Evolutionary conservation across 140 eudicot species (phyloP), one percentile per base, ranked within the genome.

Genomic region (Senecio squalidus): DNA sequence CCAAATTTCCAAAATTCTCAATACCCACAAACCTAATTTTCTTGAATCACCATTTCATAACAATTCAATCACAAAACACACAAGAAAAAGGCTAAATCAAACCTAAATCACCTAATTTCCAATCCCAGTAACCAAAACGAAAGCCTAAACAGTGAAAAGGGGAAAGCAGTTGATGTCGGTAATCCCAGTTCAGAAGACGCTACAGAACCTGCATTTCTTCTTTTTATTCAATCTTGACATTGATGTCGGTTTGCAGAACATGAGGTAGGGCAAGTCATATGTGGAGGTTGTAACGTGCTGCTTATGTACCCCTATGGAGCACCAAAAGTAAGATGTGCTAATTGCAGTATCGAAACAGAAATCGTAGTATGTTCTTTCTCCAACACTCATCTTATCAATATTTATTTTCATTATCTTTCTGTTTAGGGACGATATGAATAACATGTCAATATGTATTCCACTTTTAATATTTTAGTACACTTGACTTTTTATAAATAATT

Each of bases 241-340:
- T 41, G n/a, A 33, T 28, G 7, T 9, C 4, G 0, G 70, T 67
- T 24, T 36, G 78, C 84, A 92, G 98, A 81, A 55, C 82, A 87
- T 25, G 83, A 92, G 76, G 89, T 92, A 29, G 96, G 98, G 36
- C 95, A 87, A 78, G 89, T 92, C 26, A 72, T 75, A 45, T 92
- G 98, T 52, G 96, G 82, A 60, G 76, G 76, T 51, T 92, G 98
- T 62, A 45, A 73, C 18, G 94, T 79, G 78, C 58, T 87, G 79
- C 96, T 92, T 56, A 87, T 92, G 96, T 87, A 87, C 74, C 95
- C 82, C 2, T 70, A 61, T 15, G 98, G 96, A 34, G 91, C 95
- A 51, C 86, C 78, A 15, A 73, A 81, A 54, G 96, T 92, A 17
- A 71, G 79, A 58, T 92, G 98, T 17, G 74, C 80, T 27, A 77